Base-by-base conservation (phyloP, 495 filamentous ascomycete genomes). In the Hypoxylon lenormandii region DNA sequence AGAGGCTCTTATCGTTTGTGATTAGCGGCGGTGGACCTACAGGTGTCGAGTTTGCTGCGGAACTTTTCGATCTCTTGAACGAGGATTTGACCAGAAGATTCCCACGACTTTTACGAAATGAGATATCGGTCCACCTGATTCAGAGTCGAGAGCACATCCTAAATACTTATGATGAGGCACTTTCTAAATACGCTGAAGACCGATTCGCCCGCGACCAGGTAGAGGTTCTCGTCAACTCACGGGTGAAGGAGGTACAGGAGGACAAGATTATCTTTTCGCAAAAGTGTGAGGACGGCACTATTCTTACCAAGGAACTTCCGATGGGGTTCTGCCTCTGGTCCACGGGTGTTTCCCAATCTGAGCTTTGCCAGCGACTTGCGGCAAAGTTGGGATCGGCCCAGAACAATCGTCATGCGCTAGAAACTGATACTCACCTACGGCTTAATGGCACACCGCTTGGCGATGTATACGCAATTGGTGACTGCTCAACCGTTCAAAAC, bases 261-360 rank as follows among this genome's bases (percentile, higher is more conserved):
- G 92, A 97, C 73, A 88, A 84, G 65, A 94, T 99, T 46, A 76
- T 97, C 15, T 98, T 96, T 82, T 89, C 88, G 3, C 94, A 99
- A 77, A 87, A 90, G 58, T 80, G 80, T 60, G 86, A 90, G 37
- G 80, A 91, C 58, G 93, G 93, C 33, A 85, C 89, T 51, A 80
- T 87, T 2, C 70, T 97, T 36, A 89, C 88, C 19, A 99, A 98
- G 76, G 94, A 98, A 61, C 88, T 99, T 3, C 96, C 96, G 0
- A 96, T 92, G 83, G 94, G 91, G 48, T 97, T 99, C 80, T 98
- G 95, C 72, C 83, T 99, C 5, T 99, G 96, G 96, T 98, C 95
- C 0, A 99, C 96, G 1, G 96, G 96, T 58, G 94, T 99, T 40
- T 90, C 93, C 0, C 95, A 96, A 76, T 89, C 91, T 15, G 87